Percentiles rank a stretch among this genome's conserved stretches.
phyloP scores from a whole-genome alignment of 164 flowering plant genomes.

The Liquidambar formosana region DNA sequence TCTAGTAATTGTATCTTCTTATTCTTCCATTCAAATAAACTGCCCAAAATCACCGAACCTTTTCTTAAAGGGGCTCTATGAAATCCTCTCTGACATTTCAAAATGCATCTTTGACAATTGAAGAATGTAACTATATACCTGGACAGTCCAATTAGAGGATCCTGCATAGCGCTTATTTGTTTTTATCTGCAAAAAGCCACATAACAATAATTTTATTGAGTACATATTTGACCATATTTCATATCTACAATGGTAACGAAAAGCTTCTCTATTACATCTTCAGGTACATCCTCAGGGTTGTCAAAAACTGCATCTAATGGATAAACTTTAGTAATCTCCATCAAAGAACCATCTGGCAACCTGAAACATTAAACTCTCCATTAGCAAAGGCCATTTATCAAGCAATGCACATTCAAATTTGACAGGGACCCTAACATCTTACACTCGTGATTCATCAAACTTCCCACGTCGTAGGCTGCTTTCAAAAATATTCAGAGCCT shows the following conservation, averaged over 20 bases:
- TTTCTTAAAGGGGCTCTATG: background rate
- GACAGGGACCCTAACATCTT: constrained; percentile 27
- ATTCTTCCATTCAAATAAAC: background rate
- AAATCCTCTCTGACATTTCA: background rate
- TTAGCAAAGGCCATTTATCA: constrained; percentile 1
- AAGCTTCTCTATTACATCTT: constrained; percentile 61
- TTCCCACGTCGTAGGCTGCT: constrained; percentile 91
- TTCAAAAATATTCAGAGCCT: constrained; percentile 95
- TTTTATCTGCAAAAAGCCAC: constrained; percentile 62
- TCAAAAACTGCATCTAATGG: constrained; percentile 94
- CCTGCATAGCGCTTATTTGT: constrained; percentile 95
- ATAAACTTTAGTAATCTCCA: constrained; percentile 89
- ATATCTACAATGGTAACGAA: background rate
- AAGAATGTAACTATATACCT: constrained; percentile 40
- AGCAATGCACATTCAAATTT: background rate
- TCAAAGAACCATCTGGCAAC: constrained; percentile 90
- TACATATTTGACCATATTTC: background rate
- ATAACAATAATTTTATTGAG: background rate
- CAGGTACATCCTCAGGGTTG: constrained; percentile 88
- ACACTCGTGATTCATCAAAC: constrained; percentile 91
- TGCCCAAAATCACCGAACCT: background rate
- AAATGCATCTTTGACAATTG: background rate
- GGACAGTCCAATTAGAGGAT: constrained; percentile 85
- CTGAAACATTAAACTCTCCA: constrained; percentile 33
- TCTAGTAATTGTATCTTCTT: too few species aligned